Evolutionary conservation across 108 stramenopile species (phyloP), one percentile per base, ranked within the genome.

Genomic region (Epithemia pelagica): DNA sequence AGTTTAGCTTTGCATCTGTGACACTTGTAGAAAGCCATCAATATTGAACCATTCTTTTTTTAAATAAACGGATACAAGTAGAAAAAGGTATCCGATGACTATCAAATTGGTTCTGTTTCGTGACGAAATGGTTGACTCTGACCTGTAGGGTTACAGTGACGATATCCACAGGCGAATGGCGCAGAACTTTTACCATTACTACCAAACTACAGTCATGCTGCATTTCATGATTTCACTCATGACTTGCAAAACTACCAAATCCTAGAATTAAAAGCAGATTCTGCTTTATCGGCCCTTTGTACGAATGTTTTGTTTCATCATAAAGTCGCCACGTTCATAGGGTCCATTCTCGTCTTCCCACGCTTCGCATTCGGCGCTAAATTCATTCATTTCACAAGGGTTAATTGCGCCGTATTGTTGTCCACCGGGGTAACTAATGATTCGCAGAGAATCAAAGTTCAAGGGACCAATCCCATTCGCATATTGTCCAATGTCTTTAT

Each of bases 311-410:
- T 82, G 84, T 71, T 86, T 84, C 26, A 91, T 59, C 88, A 89
- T 91, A 54, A 59, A 90, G 10, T 89, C 79, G 21, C 64, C 80
- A 72, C 78, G 80, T 32, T 74, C 74, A 70, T 92, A 87, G 2
- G 81, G 77, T 29, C 91, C 89, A 69, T 92, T 89, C 70, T 90
- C 86, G 15, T 31, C 72, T 59, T 90, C 84, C 88, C 89, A 89
- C 18, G 67, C 90, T 27, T 92, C 93, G 67, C 95, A 96, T 67
- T 94, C 95, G 24, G 78, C 88, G 37, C 83, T 83, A 54, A 96
- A 90, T 67, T 95, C 94, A 67, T 96, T 92, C 95, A 96, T 96
- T 73, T 96, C 95, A 70, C 95, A 96, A 21, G 94, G 94, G 69
- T 78, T 92, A 58, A 96, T 93, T 22, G 92, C 93, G 26, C 95